phyloP scores from a whole-genome alignment of 192 early-diverging fungal species.

The Entophlyctis luteolus region DNA sequence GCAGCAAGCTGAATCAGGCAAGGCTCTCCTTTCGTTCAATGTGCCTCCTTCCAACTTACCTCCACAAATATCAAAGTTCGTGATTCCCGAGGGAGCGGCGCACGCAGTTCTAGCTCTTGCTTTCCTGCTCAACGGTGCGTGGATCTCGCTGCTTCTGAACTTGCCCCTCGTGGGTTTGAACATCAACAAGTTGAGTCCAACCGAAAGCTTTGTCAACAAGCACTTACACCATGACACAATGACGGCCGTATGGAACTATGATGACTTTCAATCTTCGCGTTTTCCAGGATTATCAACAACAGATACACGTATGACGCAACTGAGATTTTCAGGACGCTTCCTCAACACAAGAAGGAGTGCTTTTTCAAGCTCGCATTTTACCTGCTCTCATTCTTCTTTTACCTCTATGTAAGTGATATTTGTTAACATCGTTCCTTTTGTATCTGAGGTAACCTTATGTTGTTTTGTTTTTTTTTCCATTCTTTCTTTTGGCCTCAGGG shows the following conservation, averaged over 20 bases:
- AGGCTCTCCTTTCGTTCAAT: background rate
- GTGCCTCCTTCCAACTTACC: background rate
- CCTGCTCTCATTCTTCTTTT: conserved; percentile 81
- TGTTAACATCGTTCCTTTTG: background rate
- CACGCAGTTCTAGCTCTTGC: conserved; percentile 77
- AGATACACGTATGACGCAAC: conserved; percentile 96
- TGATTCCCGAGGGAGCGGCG: conserved; percentile 85
- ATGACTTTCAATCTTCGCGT: too few species aligned
- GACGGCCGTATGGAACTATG: conserved; percentile 2
- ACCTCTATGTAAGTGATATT: background rate
- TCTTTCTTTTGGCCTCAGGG: background rate
- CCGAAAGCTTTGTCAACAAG: conserved; percentile 5
- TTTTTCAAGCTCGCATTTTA: conserved; percentile 97
- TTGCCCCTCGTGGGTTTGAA: conserved; percentile 82
- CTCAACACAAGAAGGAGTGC: conserved; percentile 90
- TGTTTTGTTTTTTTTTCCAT: background rate
- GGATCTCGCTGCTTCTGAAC: conserved; percentile 82
- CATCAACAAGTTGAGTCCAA: conserved; percentile 80
- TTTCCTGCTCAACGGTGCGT: conserved; percentile 85
- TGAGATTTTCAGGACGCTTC: conserved; percentile 93
- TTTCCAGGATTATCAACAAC: conserved; percentile 67
- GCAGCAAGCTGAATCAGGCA: conserved; percentile 91
- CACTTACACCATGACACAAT: background rate
- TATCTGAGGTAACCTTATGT: too few species aligned
- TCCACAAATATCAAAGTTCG: conserved; percentile 62